Evolutionary conservation across 805 yeast species (phyloP), one percentile per base, ranked within the genome.

Genomic region (Ogataea parapolymorpha): DNA sequence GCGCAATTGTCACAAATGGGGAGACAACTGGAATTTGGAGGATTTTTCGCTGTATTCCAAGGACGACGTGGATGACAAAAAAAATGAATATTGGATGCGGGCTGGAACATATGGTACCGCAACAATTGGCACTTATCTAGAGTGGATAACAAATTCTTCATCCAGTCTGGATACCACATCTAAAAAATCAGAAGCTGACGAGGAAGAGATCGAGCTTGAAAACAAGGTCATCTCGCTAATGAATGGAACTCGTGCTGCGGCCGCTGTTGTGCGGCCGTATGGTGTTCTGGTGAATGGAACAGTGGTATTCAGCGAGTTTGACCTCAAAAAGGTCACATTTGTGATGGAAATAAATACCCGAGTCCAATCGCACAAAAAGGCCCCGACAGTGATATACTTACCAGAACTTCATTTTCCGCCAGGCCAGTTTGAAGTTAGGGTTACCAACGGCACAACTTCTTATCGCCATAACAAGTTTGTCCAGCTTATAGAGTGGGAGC

Each of bases 1-100:
- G 6, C 65, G 69, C 30, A 91, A 90, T 57, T 67, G 78, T 25
- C 95, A 93, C 63, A 66, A 75, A 56, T 80, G 85, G 82, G 99
- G 99, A 0, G 99, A 91, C 62, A 60, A 73, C 18, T 91, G 97
- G 95, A 91, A 91, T 55, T 80, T 88, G 50, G 99, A 91, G 58
- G 98, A 91, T 62, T 82, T 91, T 59, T 85, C 96, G 1, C 75
- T 91, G 42, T 91, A 83, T 84, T 82, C 93, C 2, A 63, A 69
- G 3, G 89, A 82, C 46, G 88, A 83, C 42, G 56, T 39, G 46
- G 41, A 44, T 18, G 49, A 52, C 44, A 22, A n/a, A 7, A 44
- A 45, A 15, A 14, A n/a, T 3, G 46, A 45, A 7, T 49, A 49
- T 20, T 39, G 39, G 7, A 13, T 53, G 44, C 31, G 34, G 3